Conservation (phyloP, 768 basidiomycete species). For the Termitomyces sp. region DNA sequence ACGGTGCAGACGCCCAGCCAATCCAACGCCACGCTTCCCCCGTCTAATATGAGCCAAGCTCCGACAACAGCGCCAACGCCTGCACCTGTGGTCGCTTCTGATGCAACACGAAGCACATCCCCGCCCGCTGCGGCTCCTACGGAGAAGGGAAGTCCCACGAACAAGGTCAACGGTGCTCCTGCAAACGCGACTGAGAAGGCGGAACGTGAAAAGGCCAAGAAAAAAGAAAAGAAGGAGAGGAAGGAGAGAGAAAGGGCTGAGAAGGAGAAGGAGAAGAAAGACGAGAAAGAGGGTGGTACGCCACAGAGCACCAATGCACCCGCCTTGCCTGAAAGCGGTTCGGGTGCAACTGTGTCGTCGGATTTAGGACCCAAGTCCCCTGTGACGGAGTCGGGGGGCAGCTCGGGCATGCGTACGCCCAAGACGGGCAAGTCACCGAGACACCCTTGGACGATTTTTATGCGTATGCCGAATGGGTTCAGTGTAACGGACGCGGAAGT, state of each 20-base stretch:
- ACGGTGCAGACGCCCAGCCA: constrained; percentile 56
- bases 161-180: constrained; percentile 35
- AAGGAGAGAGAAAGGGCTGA: constrained; percentile 49
- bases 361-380: constrained; percentile 47
- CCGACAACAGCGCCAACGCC: constrained; percentile 24
- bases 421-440: constrained; percentile 56
- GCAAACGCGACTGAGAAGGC: constrained; percentile 33
- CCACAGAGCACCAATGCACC: constrained; percentile 23
- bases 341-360: constrained; percentile 20
- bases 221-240: constrained; percentile 58
- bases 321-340: constrained; percentile 20
- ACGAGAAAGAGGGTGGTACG: constrained; percentile 23
- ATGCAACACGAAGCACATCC: constrained; percentile 12
- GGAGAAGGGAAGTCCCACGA: constrained; percentile 28
- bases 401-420: constrained; percentile 65
- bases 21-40: constrained; percentile 43
- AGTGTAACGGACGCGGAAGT: constrained; percentile 58
- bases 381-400: constrained; percentile 43
- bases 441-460: constrained; percentile 83
- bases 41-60: constrained; percentile 20
- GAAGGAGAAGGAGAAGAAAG: constrained; percentile 35
- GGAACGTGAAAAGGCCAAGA: constrained; percentile 53
- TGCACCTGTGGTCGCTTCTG: constrained; percentile 11
- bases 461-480: constrained; percentile 48
- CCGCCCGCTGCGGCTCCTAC: constrained; percentile 27